phyloP scores from a whole-genome alignment of 345 rosid species.

The Eutrema japonicum region DNA sequence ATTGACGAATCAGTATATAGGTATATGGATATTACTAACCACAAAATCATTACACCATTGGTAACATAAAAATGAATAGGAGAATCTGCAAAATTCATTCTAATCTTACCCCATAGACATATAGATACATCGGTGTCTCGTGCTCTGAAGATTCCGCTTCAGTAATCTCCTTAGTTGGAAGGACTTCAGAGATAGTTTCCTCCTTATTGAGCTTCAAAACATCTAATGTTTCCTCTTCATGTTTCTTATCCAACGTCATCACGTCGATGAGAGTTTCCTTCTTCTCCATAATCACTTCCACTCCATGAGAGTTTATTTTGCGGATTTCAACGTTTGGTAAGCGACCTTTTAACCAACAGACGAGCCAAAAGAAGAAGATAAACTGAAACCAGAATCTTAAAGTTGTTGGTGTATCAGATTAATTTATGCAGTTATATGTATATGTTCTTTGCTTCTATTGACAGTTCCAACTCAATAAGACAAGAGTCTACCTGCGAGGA shows the following conservation, averaged over 20 bases:
- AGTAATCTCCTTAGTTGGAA: slow-evolving; percentile 34
- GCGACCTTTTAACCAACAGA: slow-evolving; percentile 55
- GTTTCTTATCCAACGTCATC: slow-evolving; percentile 36
- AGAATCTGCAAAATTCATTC: slow-evolving; percentile 23
- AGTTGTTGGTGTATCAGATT: background rate
- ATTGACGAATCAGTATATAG: slow-evolving; percentile 1
- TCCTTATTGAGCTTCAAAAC: slow-evolving; percentile 42
- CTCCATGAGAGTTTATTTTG: slow-evolving; percentile 54
- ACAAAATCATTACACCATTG: background rate
- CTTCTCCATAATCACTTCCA: slow-evolving; percentile 41
- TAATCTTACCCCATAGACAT: slow-evolving; percentile 72
- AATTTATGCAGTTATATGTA: background rate
- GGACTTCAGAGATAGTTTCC: slow-evolving; percentile 39
- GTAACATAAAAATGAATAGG: background rate
- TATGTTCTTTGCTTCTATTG: background rate
- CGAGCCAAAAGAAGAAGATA: slow-evolving; percentile 30
- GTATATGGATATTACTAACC: background rate
- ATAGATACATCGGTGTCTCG: slow-evolving; percentile 49
- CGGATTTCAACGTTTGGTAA: slow-evolving; percentile 68
- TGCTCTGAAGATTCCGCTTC: slow-evolving; percentile 48
- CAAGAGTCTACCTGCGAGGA: slow-evolving; percentile 63
- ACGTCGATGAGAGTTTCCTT: slow-evolving; percentile 40
- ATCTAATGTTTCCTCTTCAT: slow-evolving; percentile 45
- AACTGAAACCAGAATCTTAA: slow-evolving; percentile 8
- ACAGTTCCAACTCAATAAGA: background rate